Percentiles rank a stretch among this genome's conserved stretches.
Conservation (phyloP, 2,329 filamentous ascomycete genomes). For the Geoglossum cookeanum region DNA sequence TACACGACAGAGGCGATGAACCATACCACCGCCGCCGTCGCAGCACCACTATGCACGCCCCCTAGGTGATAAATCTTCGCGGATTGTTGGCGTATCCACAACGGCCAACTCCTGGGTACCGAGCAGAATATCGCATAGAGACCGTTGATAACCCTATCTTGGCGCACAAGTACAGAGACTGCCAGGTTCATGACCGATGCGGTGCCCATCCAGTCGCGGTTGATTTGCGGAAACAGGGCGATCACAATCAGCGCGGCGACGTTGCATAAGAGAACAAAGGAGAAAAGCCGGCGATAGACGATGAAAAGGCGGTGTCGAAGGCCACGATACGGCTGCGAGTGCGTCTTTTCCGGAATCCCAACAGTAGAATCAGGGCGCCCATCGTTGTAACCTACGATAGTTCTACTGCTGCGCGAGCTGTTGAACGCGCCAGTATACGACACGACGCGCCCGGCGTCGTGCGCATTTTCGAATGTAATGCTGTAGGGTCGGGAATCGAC, state of each 20-base stretch:
- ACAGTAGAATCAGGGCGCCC: neutral
- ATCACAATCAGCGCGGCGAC: slow-evolving; percentile 23
- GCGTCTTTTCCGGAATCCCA: neutral
- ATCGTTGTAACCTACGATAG: neutral
- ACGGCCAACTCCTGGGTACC: slow-evolving; percentile 25
- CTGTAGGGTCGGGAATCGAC: no score
- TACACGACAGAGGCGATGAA: slow-evolving; percentile 15
- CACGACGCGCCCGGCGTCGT: slow-evolving; percentile 14
- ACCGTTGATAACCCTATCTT: slow-evolving; percentile 33
- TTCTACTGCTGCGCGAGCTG: neutral
- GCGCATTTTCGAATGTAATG: neutral
- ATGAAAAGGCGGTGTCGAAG: slow-evolving; percentile 22
- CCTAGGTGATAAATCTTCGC: slow-evolving; percentile 31
- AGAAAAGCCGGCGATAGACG: slow-evolving; percentile 37
- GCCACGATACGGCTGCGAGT: neutral
- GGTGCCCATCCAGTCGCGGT: slow-evolving; percentile 12
- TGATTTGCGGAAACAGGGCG: slow-evolving; percentile 11
- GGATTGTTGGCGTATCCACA: slow-evolving; percentile 28
- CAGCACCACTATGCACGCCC: slow-evolving; percentile 34
- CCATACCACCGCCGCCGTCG: slow-evolving; percentile 29
- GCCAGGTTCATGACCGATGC: slow-evolving; percentile 31
- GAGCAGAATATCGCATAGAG: slow-evolving; percentile 29
- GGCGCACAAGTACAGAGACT: slow-evolving; percentile 31
- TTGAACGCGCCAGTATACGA: neutral
- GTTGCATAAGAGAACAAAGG: slow-evolving; percentile 32